Conservation (phyloP, 2,329 filamentous ascomycete genomes). For the Akanthomyces dipterigenus region DNA sequence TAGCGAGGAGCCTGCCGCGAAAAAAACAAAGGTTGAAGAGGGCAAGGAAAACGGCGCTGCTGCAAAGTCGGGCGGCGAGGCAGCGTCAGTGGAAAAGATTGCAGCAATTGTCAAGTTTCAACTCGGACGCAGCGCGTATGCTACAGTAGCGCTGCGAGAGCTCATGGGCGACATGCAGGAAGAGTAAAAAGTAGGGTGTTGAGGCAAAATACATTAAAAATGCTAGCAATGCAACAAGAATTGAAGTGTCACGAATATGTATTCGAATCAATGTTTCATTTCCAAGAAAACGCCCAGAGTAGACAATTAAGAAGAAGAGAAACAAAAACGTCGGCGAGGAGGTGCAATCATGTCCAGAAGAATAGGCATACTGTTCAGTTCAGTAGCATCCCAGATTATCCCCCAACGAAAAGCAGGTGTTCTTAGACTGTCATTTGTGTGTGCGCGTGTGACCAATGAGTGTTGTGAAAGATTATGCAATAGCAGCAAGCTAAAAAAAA, state of each 20-base stretch:
- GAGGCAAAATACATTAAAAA: background rate
- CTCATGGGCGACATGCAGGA: conserved; percentile 50
- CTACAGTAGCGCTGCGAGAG: conserved; percentile 75
- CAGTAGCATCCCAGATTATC: background rate
- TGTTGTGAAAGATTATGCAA: background rate
- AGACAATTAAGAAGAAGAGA: background rate
- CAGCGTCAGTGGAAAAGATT: conserved; percentile 35
- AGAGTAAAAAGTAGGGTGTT: conserved; percentile 9
- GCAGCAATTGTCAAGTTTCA: conserved; percentile 69
- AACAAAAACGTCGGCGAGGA: too few relatives aligned
- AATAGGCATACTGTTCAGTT: conserved; percentile 3
- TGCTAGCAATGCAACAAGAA: background rate
- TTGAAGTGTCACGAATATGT: background rate
- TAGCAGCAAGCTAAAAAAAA: background rate
- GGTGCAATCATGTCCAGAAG: too few relatives aligned
- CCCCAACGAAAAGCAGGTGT: background rate
- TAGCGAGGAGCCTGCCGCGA: conserved; percentile 14
- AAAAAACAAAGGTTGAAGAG: conserved; percentile 8
- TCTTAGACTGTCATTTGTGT: background rate
- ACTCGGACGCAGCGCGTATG: conserved; percentile 73
- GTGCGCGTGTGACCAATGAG: background rate
- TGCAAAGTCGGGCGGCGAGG: conserved; percentile 19
- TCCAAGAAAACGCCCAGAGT: background rate
- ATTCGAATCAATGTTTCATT: background rate
- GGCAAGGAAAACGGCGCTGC: conserved; percentile 27